Percentiles rank a stretch among this genome's conserved stretches.
Conservation (phyloP, 192 early-diverging fungal genomes). For the Umbelopsis ramanniana region DNA sequence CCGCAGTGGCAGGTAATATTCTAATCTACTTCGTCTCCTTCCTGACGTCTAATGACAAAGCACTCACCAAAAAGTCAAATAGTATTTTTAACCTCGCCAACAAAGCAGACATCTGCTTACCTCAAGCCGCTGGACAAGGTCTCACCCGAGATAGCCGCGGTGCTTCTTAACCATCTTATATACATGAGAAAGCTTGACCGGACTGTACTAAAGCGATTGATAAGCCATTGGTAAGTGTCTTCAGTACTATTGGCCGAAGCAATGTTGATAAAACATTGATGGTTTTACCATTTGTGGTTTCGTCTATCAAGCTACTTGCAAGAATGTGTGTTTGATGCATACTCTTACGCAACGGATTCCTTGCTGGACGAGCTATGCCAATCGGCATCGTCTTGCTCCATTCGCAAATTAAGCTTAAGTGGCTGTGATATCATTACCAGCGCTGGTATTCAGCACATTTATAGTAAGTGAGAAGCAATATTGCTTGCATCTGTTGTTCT, state of each 20-base stretch:
- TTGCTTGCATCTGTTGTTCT: background rate
- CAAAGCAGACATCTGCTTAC: background rate
- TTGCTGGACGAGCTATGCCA: slow-evolving; percentile 41
- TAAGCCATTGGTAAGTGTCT: slow-evolving; percentile 26
- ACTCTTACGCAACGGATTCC: slow-evolving; percentile 52
- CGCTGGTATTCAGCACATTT: slow-evolving; percentile 42
- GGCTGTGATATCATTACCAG: slow-evolving; percentile 52
- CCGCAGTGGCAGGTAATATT: slow-evolving; percentile 41
- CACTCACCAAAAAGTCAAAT: background rate
- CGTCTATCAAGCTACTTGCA: slow-evolving; percentile 37
- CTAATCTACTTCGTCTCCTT: accelerated
- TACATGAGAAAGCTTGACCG: slow-evolving; percentile 36
- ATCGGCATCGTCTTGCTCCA: slow-evolving; percentile 40
- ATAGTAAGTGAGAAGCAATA: slow-evolving; percentile 28
- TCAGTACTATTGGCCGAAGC: background rate
- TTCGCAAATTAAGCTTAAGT: slow-evolving; percentile 44
- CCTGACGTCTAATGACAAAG: background rate
- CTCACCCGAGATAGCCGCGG: slow-evolving; percentile 42
- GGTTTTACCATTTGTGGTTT: background rate
- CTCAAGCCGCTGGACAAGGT: slow-evolving; percentile 24
- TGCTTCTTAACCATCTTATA: slow-evolving; percentile 39
- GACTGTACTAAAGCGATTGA: slow-evolving; percentile 15
- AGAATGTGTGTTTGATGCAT: slow-evolving; percentile 46
- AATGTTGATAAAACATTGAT: background rate
- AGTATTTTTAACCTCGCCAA: slow-evolving; percentile 25